These are phyloP conservation scores for Papiliotrema terrestris DNA, from an alignment of 1,284 basidiomycete genomes.

Conservation along the genomic window DNA sequence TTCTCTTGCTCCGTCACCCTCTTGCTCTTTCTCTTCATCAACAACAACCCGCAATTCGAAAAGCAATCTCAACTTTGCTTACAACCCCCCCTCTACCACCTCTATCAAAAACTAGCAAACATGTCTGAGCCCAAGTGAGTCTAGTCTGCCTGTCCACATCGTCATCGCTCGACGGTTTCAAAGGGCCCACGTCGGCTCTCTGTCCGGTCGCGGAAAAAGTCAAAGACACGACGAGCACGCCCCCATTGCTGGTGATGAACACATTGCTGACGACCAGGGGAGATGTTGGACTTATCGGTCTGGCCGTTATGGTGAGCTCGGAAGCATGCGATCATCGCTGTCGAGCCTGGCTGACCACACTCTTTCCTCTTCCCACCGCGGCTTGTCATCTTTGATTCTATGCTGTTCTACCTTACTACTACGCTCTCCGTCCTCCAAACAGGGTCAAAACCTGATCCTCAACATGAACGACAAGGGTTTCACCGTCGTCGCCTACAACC, in stretches of 20 bases:
- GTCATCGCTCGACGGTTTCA: no score
- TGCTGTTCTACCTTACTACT: not conserved
- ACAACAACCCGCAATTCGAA: conserved; percentile 2
- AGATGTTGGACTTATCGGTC: conserved; percentile 57
- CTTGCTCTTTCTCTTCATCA: conserved; percentile 7
- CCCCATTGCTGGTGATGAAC: no score
- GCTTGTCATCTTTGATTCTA: not conserved
- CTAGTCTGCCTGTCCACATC: not conserved
- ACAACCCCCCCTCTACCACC: conserved; percentile 8
- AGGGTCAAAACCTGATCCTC: conserved; percentile 94
- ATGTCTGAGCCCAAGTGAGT: conserved; percentile 21
- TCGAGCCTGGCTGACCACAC: conserved; percentile 5
- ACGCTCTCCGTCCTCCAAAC: conserved; percentile 9
- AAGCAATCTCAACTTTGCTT: not conserved
- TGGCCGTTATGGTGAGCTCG: conserved; percentile 79
- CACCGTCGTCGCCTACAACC: conserved; percentile 94
- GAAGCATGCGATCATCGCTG: conserved; percentile 10
- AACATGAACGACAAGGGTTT: conserved; percentile 99
- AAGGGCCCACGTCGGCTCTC: no score
- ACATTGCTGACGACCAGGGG: conserved; percentile 25
- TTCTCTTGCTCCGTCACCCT: conserved; percentile 4
- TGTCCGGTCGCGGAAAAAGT: no score
- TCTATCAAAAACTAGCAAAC: conserved; percentile 9
- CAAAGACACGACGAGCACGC: no score
- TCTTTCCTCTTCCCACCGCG: conserved; percentile 6